These are phyloP conservation scores for Pulveroboletus sp. DNA, from an alignment of 768 basidiomycete genomes.

Conservation along the genomic window DNA sequence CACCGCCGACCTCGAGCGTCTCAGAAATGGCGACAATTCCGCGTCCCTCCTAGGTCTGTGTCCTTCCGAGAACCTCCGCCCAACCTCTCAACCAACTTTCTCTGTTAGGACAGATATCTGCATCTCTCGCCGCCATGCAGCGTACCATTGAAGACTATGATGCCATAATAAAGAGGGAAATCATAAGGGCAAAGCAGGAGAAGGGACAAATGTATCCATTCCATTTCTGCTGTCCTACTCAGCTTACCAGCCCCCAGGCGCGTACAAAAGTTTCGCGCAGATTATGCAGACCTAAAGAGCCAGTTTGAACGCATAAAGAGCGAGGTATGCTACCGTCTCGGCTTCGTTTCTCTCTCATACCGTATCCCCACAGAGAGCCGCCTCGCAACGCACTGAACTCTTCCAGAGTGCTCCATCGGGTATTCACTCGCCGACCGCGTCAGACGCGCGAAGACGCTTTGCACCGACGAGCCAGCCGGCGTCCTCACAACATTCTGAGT, in stretches of 20 bases:
- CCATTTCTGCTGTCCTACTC: not conserved
- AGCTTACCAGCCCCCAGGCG: constrained; percentile 49
- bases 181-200: constrained; percentile 94
- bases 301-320: constrained; percentile 79
- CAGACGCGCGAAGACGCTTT: constrained; percentile 66
- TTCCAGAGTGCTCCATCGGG: constrained; percentile 44
- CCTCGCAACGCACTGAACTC: constrained; percentile 60
- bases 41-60: constrained; percentile 78
- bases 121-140: constrained; percentile 92
- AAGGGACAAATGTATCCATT: constrained; percentile 80
- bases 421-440: constrained; percentile 25
- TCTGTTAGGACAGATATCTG: constrained; percentile 88
- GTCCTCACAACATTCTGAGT: constrained; percentile 71
- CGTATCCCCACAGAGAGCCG: constrained; percentile 44
- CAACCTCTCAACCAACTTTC: constrained; percentile 11
- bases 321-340: constrained; percentile 32
- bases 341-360: not conserved
- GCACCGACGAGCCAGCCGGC: constrained; percentile 28
- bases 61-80: not conserved
- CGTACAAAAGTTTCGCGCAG: constrained; percentile 84
- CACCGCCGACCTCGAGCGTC: constrained; percentile 77
- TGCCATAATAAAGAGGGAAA: constrained; percentile 92
- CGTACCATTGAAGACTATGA: constrained; percentile 97
- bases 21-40: constrained; percentile 76
- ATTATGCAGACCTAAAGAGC: constrained; percentile 75